A percentile compares a stretch with the other conserved stretches of the same genome.
phyloP scores from a whole-genome alignment of 2,329 filamentous ascomycete genomes.

The Aspergillus unguis region DNA sequence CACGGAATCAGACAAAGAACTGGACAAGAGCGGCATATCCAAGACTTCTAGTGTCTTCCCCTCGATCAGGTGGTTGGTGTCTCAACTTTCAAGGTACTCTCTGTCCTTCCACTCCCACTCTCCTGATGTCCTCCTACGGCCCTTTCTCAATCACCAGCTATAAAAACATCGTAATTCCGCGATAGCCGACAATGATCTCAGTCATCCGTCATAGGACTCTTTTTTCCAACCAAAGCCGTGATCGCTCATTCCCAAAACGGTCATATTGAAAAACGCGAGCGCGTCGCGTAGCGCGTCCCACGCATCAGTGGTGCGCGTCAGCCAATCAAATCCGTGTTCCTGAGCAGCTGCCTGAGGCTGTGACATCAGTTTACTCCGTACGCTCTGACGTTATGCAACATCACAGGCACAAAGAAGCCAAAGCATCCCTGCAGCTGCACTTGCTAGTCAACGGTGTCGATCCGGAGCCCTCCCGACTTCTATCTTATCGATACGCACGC shows the following conservation, averaged over 20 bases:
- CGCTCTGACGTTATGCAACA: too few species aligned
- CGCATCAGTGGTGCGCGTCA: background rate
- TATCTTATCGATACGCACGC: constrained; percentile 3
- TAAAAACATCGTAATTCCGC: background rate
- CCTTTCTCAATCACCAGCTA: background rate
- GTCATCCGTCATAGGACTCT: too few species aligned
- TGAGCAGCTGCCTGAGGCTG: background rate
- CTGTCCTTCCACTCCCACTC: background rate
- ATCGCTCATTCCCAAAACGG: background rate
- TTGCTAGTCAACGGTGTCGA: too few species aligned
- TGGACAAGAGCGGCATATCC: background rate
- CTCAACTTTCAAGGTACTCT: background rate
- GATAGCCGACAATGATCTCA: background rate
- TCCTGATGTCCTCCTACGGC: background rate
- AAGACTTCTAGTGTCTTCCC: background rate
- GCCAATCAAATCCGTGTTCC: constrained; percentile 2
- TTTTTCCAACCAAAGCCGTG: background rate
- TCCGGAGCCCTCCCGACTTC: too few species aligned
- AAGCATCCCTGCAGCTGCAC: too few species aligned
- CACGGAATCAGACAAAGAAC: background rate
- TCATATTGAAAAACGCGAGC: constrained; percentile 4
- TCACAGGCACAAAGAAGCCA: too few species aligned
- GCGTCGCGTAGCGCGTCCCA: constrained; percentile 3
- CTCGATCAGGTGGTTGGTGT: constrained; percentile 3
- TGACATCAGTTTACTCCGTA: background rate